Base-by-base conservation (phyloP, 2,329 filamentous ascomycete species). In the Talaromyces atroroseus region DNA sequence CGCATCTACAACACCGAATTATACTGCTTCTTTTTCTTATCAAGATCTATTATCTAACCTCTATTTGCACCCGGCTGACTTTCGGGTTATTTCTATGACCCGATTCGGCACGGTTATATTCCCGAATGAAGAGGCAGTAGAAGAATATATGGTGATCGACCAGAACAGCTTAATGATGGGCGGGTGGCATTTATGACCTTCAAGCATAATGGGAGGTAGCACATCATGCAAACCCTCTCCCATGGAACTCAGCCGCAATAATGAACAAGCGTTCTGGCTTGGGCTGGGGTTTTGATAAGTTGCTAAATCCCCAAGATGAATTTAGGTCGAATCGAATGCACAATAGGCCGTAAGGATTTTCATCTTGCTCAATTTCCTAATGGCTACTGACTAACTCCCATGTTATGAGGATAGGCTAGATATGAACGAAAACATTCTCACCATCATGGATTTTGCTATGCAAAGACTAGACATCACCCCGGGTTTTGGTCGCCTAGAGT, bases 351-450 rank as follows among this genome's bases (percentile, higher is more conserved):
- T 42, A 42, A 42, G n/a, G 2, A 2, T 42, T 20, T 42, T 42
- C n/a, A 20, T 20, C 10, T 12, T 21, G 2, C 8, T 21, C 18
- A 20, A 42, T 20, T 6, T 3, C 21, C 18, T 20, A 42, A 20
- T 11, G 21, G 18, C 5, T 21, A 5, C 24, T n/a, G 26, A 29
- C 29, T 40, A 6, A 11, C 40, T 42, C 10, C 10, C 40, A 11
- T 21, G n/a, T 3, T 40, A 40, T 40, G n/a, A 20, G 5, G 44
- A 42, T 26, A 45, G 10, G 24, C 21, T 42, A n/a, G 45, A 34
- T 45, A 45, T 52, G 49, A n/a, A 45, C 18, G 38, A 52, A 14
- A 24, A n/a, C 12, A 38, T 52, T 45, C 49, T 52, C n/a, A 10
- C 38, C 18, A 45, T 52, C 2, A 38, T 45, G 11, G 24, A 52